These are phyloP conservation scores for Acorus calamus DNA, from an alignment of 106 monocot genomes.

Conservation along the genomic window DNA sequence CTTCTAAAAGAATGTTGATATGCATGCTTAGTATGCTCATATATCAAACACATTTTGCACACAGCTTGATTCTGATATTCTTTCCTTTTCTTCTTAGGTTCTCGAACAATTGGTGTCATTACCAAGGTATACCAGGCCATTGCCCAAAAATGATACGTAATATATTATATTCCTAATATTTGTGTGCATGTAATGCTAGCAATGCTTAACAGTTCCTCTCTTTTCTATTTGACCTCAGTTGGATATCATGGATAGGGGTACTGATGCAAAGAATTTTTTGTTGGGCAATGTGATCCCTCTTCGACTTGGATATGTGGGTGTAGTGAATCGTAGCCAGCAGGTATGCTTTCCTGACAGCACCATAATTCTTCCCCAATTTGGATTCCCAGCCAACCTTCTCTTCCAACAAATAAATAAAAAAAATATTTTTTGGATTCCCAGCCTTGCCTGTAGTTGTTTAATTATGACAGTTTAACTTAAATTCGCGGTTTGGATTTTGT, in stretches of 20 bases:
- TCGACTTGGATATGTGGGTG: slow-evolving; percentile 74
- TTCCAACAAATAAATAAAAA: not conserved
- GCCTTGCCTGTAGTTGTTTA: too few species aligned
- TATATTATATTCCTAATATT: too few species aligned
- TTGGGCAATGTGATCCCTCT: slow-evolving; percentile 76
- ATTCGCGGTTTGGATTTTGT: too few species aligned
- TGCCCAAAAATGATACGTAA: too few species aligned
- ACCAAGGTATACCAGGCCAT: slow-evolving; percentile 52
- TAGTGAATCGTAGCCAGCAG: slow-evolving; percentile 82
- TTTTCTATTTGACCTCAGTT: slow-evolving; percentile 34
- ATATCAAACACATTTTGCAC: too few species aligned
- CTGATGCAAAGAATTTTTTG: slow-evolving; percentile 73
- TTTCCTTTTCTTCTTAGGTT: slow-evolving; percentile 23
- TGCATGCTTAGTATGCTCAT: too few species aligned
- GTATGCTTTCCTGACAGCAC: slow-evolving; percentile 8
- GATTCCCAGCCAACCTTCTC: not conserved
- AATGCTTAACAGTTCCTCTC: not conserved
- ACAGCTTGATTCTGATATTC: not conserved
- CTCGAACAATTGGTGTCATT: slow-evolving; percentile 93
- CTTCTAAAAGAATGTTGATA: too few species aligned
- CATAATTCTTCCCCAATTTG: not conserved
- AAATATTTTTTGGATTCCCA: too few species aligned
- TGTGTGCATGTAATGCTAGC: too few species aligned
- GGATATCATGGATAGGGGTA: slow-evolving; percentile 86
- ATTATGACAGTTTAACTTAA: too few species aligned